Conservation (phyloP, 768 basidiomycete species). For the Suillus bovinus region DNA sequence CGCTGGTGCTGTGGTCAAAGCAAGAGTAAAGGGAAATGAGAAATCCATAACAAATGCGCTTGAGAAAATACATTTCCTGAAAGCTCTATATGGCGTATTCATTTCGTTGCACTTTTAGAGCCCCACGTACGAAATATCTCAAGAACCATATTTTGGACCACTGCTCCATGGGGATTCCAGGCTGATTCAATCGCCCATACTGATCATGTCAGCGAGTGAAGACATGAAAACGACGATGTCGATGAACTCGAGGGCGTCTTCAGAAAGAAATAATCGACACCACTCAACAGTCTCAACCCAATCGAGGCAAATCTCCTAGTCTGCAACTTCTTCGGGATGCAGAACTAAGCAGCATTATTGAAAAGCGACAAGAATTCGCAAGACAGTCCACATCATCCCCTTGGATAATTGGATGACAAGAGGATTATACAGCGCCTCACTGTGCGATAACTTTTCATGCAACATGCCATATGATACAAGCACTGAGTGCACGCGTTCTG, state of each 20-base stretch:
- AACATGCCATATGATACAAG: not conserved
- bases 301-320: not conserved
- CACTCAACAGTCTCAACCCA: no score
- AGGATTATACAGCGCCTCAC: not conserved
- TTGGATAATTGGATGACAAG: not conserved
- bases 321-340: not conserved
- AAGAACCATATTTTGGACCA: not conserved
- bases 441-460: not conserved
- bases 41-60: not conserved
- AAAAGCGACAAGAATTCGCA: not conserved
- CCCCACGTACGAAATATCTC: not conserved
- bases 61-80: not conserved
- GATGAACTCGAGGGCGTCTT: not conserved
- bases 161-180: no score
- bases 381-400: no score
- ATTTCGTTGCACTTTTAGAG: not conserved
- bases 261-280: not conserved
- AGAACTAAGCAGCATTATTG: not conserved
- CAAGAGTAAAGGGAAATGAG: not conserved
- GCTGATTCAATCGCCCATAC: not conserved
- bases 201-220: not conserved
- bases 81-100: not conserved
- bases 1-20: not conserved
- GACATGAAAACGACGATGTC: not conserved
- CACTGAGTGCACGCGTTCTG: not conserved